Evolutionary conservation across 371 early-diverging fungal species (phyloP).

Genomic region (Batrachochytrium dendrobatidis): DNA sequence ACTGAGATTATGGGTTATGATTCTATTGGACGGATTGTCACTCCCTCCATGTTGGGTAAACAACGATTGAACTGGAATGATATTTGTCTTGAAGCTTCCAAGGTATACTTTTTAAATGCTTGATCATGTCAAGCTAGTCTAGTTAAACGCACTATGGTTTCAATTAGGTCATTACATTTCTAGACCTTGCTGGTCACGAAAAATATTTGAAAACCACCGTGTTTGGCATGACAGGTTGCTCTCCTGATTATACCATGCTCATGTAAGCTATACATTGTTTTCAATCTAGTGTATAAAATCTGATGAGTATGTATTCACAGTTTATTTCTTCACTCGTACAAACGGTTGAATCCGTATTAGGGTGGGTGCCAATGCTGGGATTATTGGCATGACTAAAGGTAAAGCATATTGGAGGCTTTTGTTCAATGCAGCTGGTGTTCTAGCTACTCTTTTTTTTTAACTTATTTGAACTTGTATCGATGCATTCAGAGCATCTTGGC

Average conservation of each 20-base stretch:
- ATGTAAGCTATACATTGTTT: conserved; percentile 49
- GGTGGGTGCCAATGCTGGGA: conserved; percentile 82
- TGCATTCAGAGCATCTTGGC: conserved; percentile 69
- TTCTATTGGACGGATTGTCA: conserved; percentile 55
- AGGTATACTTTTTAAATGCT: conserved; percentile 28
- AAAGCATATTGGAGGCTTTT: conserved; percentile 5
- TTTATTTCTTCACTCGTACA: too few species aligned
- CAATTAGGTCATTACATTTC: conserved; percentile 62
- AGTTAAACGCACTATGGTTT: neutral
- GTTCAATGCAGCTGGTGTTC: neutral
- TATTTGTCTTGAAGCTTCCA: conserved; percentile 64
- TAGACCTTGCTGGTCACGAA: conserved; percentile 90
- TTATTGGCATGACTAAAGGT: conserved; percentile 85
- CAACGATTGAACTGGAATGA: conserved; percentile 75
- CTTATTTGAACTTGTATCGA: conserved; percentile 2
- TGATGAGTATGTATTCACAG: too few species aligned
- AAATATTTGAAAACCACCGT: conserved; percentile 91
- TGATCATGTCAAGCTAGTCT: neutral
- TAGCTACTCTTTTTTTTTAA: neutral
- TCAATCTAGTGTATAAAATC: neutral
- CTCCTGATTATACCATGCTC: conserved; percentile 85
- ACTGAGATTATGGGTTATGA: conserved; percentile 86
- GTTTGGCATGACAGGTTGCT: conserved; percentile 84
- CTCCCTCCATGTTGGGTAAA: conserved; percentile 48
- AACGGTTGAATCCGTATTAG: too few species aligned